Conservation (phyloP, 495 filamentous ascomycete species). For the Podospora conica region DNA sequence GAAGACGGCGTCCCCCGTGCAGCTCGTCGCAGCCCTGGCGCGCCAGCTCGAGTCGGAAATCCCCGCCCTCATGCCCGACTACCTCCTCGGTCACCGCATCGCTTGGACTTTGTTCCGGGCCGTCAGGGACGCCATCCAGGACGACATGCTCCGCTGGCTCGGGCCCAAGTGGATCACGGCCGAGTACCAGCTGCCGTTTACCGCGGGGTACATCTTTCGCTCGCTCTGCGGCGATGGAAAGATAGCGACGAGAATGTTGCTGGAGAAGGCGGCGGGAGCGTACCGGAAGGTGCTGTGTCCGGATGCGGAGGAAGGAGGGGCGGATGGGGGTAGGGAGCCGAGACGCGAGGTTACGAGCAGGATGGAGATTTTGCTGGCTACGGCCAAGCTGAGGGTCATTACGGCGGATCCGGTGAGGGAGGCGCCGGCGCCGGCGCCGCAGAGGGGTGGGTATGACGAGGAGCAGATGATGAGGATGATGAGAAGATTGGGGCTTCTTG, state of each 20-base stretch:
- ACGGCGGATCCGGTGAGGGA: not conserved
- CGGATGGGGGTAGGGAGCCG: not conserved
- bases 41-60: slow-evolving; percentile 1
- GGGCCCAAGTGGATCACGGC: slow-evolving; percentile 1
- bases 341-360: not conserved
- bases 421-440: too few relatives aligned
- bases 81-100: not conserved
- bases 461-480: too few relatives aligned
- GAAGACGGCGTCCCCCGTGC: not conserved
- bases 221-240: not conserved
- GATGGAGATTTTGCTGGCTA: not conserved
- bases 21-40: slow-evolving; percentile 1
- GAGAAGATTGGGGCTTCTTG: too few relatives aligned
- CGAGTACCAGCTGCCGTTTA: slow-evolving; percentile 5
- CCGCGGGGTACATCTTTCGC: slow-evolving; percentile 4
- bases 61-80: not conserved
- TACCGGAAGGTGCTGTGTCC: not conserved
- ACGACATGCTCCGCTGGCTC: not conserved
- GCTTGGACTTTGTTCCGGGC: slow-evolving; percentile 1
- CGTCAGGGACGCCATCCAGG: slow-evolving; percentile 1
- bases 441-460: too few relatives aligned
- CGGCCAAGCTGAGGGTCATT: not conserved
- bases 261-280: not conserved
- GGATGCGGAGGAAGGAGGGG: not conserved
- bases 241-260: not conserved